These are phyloP conservation scores for California macrophylla DNA, from an alignment of 441 rosid genomes.

Conservation along the genomic window DNA sequence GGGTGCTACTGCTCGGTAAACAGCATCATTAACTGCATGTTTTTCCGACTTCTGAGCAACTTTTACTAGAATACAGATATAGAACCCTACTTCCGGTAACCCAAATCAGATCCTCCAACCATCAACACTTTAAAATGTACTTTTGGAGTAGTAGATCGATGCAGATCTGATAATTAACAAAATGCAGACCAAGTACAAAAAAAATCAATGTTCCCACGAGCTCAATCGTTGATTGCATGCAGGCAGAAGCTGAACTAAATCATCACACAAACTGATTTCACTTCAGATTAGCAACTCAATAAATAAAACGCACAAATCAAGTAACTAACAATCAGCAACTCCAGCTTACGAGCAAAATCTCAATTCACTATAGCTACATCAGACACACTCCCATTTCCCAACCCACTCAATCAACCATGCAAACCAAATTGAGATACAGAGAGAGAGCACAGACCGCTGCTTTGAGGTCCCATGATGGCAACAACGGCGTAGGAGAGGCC, in stretches of 20 bases:
- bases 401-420: background rate
- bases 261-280: background rate
- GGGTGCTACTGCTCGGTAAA: background rate
- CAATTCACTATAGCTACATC: background rate
- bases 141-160: background rate
- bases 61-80: background rate
- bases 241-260: background rate
- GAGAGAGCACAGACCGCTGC: conserved; percentile 53
- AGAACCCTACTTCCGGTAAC: conserved; percentile 3
- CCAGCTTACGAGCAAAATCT: background rate
- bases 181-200: background rate
- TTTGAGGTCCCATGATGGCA: conserved; percentile 93
- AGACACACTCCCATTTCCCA: background rate
- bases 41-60: background rate
- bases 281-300: background rate
- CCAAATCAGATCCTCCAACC: background rate
- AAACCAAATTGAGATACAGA: background rate
- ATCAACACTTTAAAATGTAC: background rate
- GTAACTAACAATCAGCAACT: background rate
- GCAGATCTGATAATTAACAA: conserved; percentile 2
- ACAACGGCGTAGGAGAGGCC: conserved; percentile 91
- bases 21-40: background rate
- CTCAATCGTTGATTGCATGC: background rate
- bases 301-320: background rate
- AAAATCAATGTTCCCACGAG: background rate